Evolutionary conservation across 768 basidiomycete genomes (phyloP), one percentile per base, ranked within the genome.

Genomic region (Tricholoma furcatifolium): DNA sequence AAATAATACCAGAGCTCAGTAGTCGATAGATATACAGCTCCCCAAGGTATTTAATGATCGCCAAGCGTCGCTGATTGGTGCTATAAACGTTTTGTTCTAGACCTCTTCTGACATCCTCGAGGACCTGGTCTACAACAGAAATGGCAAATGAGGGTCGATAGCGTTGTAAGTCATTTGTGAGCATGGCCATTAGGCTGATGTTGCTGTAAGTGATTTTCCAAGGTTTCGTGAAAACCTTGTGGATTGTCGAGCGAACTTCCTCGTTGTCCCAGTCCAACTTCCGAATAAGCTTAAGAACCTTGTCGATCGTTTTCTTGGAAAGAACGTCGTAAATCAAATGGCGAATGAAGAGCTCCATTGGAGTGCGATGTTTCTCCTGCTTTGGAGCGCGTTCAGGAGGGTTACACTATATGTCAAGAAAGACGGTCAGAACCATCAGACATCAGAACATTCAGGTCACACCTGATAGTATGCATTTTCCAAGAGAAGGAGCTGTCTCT

Each of bases 381-480:
- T 85, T 81, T 0, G 93, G 93, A 0, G 86, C 81, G 47, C 97
- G 85, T 58, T 98, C 95, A 0, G 97, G 97, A 4, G 97, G 97
- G 63, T 98, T 98, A 69, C 95, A 98, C 91, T 98, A 57, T 27
- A 31, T 17, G 35, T 6, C 14, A 34, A 35, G 31, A 61, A 21
- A 51, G 35, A 31, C 21, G 18, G 9, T 9, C 27, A 27, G 27
- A 27, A 27, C 7, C 27, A 27, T 6, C 21, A 40, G 15, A 31
- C 40, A 24, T 24, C 11, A 14, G 23, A 14, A 42, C 8, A 6
- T 5, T 43, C 18, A 8, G 9, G 57, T 68, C 43, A 43, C 27
- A 93, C 93, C 81, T 94, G 94, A 67, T 98, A 98, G 67, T 97
- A 99, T 0, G 97, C 97, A 67, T 99, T 99, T 69, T 98, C 97